Evolutionary conservation across 106 monocot species (phyloP), one percentile per base, ranked within the genome.

Genomic region (Ottelia alismoides): DNA sequence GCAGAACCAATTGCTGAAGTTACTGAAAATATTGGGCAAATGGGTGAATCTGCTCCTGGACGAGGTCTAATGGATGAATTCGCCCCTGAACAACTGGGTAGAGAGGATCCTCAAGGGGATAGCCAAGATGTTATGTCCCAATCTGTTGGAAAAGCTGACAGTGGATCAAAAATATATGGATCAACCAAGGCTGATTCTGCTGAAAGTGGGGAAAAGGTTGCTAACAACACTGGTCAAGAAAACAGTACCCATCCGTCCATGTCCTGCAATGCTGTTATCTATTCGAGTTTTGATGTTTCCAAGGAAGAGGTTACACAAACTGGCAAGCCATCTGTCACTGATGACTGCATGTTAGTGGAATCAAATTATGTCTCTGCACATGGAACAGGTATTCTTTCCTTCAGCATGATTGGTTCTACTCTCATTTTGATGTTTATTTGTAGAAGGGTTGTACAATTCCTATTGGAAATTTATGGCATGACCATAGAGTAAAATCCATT

Each of bases 111-210:
- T 51, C 88, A 85, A 56, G 89, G 81, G 55, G 96, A 98, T 66
- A 98, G 84, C 56, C 96, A 98, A 61, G 89, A 98, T 62, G 71
- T 85, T 76, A 79, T 98, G 64, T 98, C 96, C 56, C 74, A 65
- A 22, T 85, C 89, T 14, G 56, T 78, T 21, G 77, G 58, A 22
- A 78, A 65, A 74, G 88, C 85, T 50, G 94, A 96, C 47, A 96
- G 94, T 67, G 88, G 88, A 28, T 88, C 94, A 58, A 96, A 96
- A 72, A 69, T 96, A 17, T 82, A 76, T 70, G 80, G 89, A 26
- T 89, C 85, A 46, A 74, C 74, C 5, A 98, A 98, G 56, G 85
- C 76, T 31, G 96, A 89, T 47, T 98, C 96, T 51, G 76, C 66
- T 64, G 96, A 85, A 77, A 98, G 96, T 63, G 77, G 82, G 28